phyloP scores from a whole-genome alignment of 345 rosid species.

The Hirschfeldia incana region DNA sequence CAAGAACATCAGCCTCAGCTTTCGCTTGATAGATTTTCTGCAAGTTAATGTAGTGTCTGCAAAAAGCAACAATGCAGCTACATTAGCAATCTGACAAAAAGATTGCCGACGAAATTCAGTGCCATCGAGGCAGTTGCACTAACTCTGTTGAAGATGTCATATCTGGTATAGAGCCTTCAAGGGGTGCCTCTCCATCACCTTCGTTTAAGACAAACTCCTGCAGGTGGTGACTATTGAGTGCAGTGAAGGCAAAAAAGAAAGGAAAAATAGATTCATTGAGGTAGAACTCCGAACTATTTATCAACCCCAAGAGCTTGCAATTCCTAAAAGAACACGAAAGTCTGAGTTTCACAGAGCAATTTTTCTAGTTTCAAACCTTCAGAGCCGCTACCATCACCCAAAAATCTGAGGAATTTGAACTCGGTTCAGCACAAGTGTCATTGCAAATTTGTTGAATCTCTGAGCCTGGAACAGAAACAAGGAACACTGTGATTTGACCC shows the following conservation, averaged over 20 bases:
- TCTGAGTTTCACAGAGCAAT: neutral
- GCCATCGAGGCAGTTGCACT: conserved; percentile 34
- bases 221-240: conserved; percentile 5
- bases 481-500: conserved; percentile 7
- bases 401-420: conserved; percentile 73
- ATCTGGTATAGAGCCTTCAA: conserved; percentile 96
- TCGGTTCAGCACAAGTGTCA: conserved; percentile 66
- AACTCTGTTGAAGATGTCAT: conserved; percentile 99
- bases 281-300: neutral
- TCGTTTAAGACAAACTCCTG: conserved; percentile 86
- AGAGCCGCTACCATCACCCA: conserved; percentile 99
- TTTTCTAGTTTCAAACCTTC: conserved; percentile 59
- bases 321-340: conserved; percentile 5
- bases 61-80: conserved; percentile 23
- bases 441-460: conserved; percentile 57
- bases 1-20: conserved; percentile 91
- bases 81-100: conserved; percentile 19
- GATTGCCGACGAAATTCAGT: neutral
- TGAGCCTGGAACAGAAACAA: conserved; percentile 48
- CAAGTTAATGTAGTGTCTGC: conserved; percentile 79
- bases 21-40: conserved; percentile 88
- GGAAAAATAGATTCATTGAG: neutral
- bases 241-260: neutral
- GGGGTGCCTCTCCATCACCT: conserved; percentile 90
- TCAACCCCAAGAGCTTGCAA: neutral